Conservation (phyloP, 805 yeast species). For the Candida germanica region DNA sequence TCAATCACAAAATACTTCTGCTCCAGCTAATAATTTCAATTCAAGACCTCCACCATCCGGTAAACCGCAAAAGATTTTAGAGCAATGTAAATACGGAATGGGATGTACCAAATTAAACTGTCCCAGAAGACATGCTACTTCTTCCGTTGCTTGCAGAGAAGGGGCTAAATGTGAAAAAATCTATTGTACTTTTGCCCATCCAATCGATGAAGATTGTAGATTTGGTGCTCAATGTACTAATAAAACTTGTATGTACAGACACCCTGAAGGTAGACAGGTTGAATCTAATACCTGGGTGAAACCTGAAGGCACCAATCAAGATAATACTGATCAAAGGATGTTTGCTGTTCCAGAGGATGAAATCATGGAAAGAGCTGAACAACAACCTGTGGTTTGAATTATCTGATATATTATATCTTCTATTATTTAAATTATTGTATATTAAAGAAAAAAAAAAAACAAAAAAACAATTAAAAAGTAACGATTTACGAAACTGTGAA, state of each 20-base stretch:
- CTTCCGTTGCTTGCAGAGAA: slow-evolving; percentile 72
- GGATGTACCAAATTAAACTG: slow-evolving; percentile 77
- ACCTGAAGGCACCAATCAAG: background rate
- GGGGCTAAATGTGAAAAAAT: slow-evolving; percentile 75
- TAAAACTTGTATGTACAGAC: slow-evolving; percentile 66
- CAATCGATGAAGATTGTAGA: slow-evolving; percentile 74
- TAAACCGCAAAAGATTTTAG: slow-evolving; percentile 42
- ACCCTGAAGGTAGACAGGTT: slow-evolving; percentile 69
- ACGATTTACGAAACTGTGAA: slow-evolving; percentile 4
- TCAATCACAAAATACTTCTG: slow-evolving; percentile 5
- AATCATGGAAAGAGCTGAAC: slow-evolving; percentile 61
- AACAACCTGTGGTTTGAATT: slow-evolving; percentile 5
- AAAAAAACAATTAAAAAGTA: slow-evolving; percentile 13
- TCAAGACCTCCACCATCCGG: background rate
- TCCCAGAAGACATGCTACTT: slow-evolving; percentile 79
- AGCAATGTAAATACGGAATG: slow-evolving; percentile 77
- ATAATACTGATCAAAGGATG: slow-evolving; percentile 53
- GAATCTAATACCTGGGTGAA: background rate
- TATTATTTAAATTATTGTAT: slow-evolving; percentile 5
- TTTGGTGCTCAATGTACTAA: slow-evolving; percentile 76
- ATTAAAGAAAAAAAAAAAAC: slow-evolving; percentile 12
- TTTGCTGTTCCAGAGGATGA: slow-evolving; percentile 78
- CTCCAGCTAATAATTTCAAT: background rate
- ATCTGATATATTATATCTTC: slow-evolving; percentile 8
- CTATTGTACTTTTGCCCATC: slow-evolving; percentile 83